Base-by-base conservation (phyloP, 1,284 basidiomycete species). In the Ceratobasidium sp. region DNA sequence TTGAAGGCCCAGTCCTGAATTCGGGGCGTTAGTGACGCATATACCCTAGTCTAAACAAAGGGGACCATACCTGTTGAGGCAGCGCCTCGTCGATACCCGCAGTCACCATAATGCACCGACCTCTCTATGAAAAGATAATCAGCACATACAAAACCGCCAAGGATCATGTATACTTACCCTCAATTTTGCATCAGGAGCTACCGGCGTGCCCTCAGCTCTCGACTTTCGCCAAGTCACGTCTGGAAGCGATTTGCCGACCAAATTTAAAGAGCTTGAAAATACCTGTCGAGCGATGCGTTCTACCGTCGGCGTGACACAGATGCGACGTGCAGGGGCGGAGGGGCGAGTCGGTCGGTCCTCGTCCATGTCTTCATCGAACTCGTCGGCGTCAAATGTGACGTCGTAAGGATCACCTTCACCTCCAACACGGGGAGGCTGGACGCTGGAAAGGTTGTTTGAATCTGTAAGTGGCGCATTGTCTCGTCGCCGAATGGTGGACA, bases 141-240 rank as follows among this genome's bases (percentile, higher is more conserved):
- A 53, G 13, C 47, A 1, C 15, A 54, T 13, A 26, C 6, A 2
- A 58, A 58, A 42, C 2, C 23, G 23, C 5, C n/a, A 20, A 45
- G 7, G 5, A 39, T 17, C 28, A 33, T 28, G 3, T 53, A 23
- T 33, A 49, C 26, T 47, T 74, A 74, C 69, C 49, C 49, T 63
- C 10, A 74, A 28, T 45, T 63, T 63, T 10, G 23, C 20, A 26
- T 47, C 31, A 11, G 10, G 3, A 3, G 69, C n/a, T 3, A 74
- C 20, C 39, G 3, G 8, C n/a, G 45, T 63, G 4, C 69, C 69
- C 28, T 35, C 20, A 13, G 42, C 39, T 53, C 58, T 61, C 33
- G 69, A 74, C 23, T 63, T 11, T 1, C 58, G 58, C 69, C 69
- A 74, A 10, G 58, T 74, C 13, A 74, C 69, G 28, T 74, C 69